These are phyloP conservation scores for Lycium ferocissimum DNA, from an alignment of 257 asterid genomes.

Conservation along the genomic window DNA sequence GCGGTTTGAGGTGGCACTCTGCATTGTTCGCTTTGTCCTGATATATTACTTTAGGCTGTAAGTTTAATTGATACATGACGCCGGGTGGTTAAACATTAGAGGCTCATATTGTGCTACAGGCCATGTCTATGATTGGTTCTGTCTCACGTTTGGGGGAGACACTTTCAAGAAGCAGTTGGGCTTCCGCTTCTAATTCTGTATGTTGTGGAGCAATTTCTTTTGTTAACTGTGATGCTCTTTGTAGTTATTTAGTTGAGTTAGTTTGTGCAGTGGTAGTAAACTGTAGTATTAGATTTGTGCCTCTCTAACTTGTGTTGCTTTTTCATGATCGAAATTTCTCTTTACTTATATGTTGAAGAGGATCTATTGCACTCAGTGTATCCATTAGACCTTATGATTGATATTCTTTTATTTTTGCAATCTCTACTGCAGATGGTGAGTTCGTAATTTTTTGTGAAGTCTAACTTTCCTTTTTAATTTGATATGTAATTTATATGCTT, in stretches of 20 bases:
- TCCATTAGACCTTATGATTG: not conserved
- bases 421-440: not conserved
- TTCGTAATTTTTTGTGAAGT: not conserved
- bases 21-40: not conserved
- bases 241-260: slow-evolving; percentile 14
- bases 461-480: not conserved
- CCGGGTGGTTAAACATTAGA: slow-evolving; percentile 14
- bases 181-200: slow-evolving; percentile 17
- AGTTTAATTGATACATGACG: slow-evolving; percentile 3
- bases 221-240: slow-evolving; percentile 5
- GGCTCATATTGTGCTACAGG: slow-evolving; percentile 3
- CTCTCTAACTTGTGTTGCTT: no score
- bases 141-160: not conserved
- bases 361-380: not conserved
- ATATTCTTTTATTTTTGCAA: slow-evolving; percentile 7
- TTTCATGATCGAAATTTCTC: not conserved
- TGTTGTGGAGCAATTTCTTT: not conserved
- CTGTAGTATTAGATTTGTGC: no score
- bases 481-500: not conserved
- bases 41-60: not conserved
- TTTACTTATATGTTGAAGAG: not conserved
- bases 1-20: not conserved
- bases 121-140: not conserved
- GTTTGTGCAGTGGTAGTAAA: not conserved
- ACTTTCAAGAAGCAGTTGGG: slow-evolving; percentile 7